A percentile compares a stretch with the other conserved stretches of the same genome.
phyloP scores from a whole-genome alignment of 345 rosid species.

The Populus nigra region DNA sequence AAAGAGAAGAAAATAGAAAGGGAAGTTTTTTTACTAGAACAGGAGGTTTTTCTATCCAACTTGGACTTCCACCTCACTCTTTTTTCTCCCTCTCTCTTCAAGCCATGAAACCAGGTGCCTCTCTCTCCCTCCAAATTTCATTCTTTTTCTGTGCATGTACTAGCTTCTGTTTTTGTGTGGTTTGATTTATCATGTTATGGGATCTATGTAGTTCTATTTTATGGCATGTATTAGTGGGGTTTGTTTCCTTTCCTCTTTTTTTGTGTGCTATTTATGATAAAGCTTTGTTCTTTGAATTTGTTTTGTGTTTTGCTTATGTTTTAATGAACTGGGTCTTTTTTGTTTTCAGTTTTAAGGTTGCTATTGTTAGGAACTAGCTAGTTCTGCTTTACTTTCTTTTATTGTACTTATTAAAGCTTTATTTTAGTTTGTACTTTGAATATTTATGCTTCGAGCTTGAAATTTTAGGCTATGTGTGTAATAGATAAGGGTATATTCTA shows the following conservation, averaged over 20 bases:
- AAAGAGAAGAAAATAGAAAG: background rate
- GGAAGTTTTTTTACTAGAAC: background rate
- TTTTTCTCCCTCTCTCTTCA: conserved; percentile 11
- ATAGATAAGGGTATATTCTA: background rate
- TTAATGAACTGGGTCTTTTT: conserved; percentile 7
- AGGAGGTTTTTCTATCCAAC: conserved; percentile 27
- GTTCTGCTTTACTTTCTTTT: background rate
- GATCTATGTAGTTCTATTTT: conserved; percentile 1
- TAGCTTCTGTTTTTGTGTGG: background rate
- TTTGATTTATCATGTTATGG: background rate
- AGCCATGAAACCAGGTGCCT: conserved; percentile 37
- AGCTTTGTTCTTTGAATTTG: background rate
- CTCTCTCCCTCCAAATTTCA: background rate
- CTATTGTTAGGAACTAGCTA: background rate
- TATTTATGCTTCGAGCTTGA: background rate
- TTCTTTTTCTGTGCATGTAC: background rate
- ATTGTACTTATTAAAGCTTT: background rate
- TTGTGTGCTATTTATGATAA: background rate
- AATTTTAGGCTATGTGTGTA: background rate
- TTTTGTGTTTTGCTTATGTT: background rate
- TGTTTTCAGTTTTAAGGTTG: conserved; percentile 6
- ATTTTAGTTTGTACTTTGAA: background rate
- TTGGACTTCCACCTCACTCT: conserved; percentile 60
- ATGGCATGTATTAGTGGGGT: background rate
- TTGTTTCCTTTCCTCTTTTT: background rate